Conservation (phyloP, 2,329 filamentous ascomycete species). For the Zymoseptoria tritici region DNA sequence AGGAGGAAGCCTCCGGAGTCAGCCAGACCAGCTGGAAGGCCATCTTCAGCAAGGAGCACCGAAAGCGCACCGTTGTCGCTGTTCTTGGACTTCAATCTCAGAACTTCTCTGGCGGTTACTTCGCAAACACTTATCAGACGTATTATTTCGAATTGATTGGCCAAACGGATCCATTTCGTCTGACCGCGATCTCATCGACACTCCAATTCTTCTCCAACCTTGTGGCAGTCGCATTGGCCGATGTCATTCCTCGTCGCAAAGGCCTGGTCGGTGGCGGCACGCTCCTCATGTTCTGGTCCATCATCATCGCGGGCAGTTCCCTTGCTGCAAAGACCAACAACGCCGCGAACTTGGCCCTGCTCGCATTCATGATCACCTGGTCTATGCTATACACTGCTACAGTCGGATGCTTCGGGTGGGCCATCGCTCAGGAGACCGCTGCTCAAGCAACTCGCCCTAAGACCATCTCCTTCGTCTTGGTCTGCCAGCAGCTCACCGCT, state of each 20-base stretch:
- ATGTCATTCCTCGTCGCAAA: conserved; percentile 19
- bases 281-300: conserved; percentile 19
- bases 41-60: conserved; percentile 22
- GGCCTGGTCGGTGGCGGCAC: conserved; percentile 20
- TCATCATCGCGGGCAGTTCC: conserved; percentile 19
- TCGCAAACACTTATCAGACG: conserved; percentile 19
- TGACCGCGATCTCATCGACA: conserved; percentile 20
- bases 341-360: conserved; percentile 17
- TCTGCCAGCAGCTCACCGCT: conserved; percentile 30
- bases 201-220: conserved; percentile 20
- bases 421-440: conserved; percentile 21
- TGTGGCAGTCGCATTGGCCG: conserved; percentile 15
- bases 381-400: conserved; percentile 22
- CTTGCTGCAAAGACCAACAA: conserved; percentile 16
- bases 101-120: conserved; percentile 20
- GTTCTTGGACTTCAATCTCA: conserved; percentile 20
- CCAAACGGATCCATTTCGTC: conserved; percentile 17
- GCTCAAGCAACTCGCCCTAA: conserved; percentile 20
- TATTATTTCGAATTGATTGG: conserved; percentile 22
- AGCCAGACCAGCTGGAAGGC: conserved; percentile 23
- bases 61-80: conserved; percentile 20
- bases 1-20: conserved; percentile 14
- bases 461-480: conserved; percentile 22
- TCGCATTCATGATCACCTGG: conserved; percentile 25
- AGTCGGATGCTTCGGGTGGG: conserved; percentile 23